Evolutionary conservation across 305 asterid genomes (phyloP).

Genomic region (Fraxinus platypoda): DNA sequence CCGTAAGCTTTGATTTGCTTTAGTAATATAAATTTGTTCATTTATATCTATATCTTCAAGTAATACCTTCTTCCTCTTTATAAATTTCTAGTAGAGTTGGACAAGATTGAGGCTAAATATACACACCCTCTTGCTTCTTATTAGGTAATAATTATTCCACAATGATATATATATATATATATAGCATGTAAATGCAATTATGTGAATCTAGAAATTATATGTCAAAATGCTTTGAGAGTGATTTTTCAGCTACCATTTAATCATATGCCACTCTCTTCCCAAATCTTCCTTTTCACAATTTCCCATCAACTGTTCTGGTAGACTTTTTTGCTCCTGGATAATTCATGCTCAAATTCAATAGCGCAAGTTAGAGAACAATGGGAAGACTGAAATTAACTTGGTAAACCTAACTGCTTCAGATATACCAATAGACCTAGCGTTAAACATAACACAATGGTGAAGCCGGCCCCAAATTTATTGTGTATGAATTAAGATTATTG

Average conservation of each 20-base stretch:
- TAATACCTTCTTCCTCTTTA: not conserved
- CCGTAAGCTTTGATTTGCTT: not conserved
- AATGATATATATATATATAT: not conserved
- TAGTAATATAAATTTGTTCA: not conserved
- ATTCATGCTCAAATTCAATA: not conserved
- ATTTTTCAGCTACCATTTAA: constrained; percentile 25
- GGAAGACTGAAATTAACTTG: not conserved
- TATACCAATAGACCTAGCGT: not conserved
- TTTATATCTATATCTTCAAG: not conserved
- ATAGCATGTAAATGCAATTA: not conserved
- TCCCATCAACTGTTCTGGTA: constrained; percentile 22
- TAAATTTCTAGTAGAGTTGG: not conserved
- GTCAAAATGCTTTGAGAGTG: constrained; percentile 19
- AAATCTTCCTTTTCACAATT: constrained; percentile 20
- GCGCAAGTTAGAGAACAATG: not conserved
- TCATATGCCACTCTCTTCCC: constrained; percentile 17
- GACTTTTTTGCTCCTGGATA: constrained; percentile 11
- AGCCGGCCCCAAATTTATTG: not conserved
- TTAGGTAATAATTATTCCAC: not conserved
- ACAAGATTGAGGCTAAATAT: not conserved
- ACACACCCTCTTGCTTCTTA: not conserved
- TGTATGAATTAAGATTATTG: not conserved
- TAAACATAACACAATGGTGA: not conserved
- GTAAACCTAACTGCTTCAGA: too few relatives aligned
- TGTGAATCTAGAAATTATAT: not conserved